Base-by-base conservation (phyloP, 768 basidiomycete species). In the Ramaria sp. region DNA sequence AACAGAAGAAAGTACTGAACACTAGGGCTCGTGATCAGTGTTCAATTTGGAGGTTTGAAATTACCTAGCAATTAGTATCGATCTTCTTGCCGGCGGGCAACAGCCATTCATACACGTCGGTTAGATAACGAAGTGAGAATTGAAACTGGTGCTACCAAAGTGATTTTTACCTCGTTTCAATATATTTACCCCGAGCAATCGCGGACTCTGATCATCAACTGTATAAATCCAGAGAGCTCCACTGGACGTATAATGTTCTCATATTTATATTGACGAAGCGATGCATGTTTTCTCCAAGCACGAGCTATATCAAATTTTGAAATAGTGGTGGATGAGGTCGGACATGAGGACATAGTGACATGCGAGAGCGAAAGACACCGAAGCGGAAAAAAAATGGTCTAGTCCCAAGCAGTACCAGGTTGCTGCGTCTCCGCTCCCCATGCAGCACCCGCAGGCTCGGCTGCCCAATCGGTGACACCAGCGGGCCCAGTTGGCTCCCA, bases 391-490 rank as follows among this genome's bases (percentile, higher is more conserved):
- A 30, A 27, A 47, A 9, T 47, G 39, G 16, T 30, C 15, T 30
- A 47, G 15, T 50, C 48, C 25, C 36, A 48, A 9, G 32, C 47
- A 27, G 56, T 47, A 8, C n/a, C 18, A 47, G 45, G 16, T 27
- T 25, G 45, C 45, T 47, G 45, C 2, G 45, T 7, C 45, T 47
- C 56, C 25, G 58, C 58, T 20, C 38, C 74, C 75, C 75, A 77
- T 60, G 68, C 41, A 30, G 54, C 69, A 57, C 73, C 70, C 55
- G 77, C 65, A 43, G 90, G 82, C 66, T 93, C 92, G 57, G 91
- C 90, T 62, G 89, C 72, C 93, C 93, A 96, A 74, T 95, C 92
- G 48, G 78, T 73, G 27, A 76, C 67, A 53, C 63, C 66, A 47
- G 73, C 73, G 48, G 72, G 69, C 56, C 76, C 69, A 49, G 74